Evolutionary conservation across 1,284 basidiomycete species (phyloP).

Genomic region (Megacollybia platyphylla): DNA sequence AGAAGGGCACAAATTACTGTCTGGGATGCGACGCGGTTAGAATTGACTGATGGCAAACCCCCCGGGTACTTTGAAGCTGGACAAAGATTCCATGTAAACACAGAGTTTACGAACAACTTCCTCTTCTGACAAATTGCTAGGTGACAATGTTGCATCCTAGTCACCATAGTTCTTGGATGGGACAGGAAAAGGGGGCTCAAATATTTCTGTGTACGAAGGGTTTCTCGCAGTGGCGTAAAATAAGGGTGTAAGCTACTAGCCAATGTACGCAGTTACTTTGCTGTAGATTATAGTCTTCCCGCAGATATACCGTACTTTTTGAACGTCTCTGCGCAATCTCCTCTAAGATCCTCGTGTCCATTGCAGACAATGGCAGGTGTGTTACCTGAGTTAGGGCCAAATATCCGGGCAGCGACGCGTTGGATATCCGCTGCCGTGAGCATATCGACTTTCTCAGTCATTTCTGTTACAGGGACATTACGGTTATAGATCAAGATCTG

Average conservation of each 20-base stretch:
- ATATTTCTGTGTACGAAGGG: constrained; percentile 53
- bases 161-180: constrained; percentile 52
- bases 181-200: constrained; percentile 35
- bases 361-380: constrained; percentile 62
- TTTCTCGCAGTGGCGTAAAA: constrained; percentile 44
- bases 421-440: constrained; percentile 64
- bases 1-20: constrained; percentile 69
- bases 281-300: not conserved
- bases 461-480: constrained; percentile 82
- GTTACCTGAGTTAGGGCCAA: constrained; percentile 46
- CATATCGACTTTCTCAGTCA: constrained; percentile 83
- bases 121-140: constrained; percentile 15
- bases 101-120: not conserved
- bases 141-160: constrained; percentile 54
- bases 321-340: constrained; percentile 43
- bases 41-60: constrained; percentile 33
- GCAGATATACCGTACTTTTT: constrained; percentile 53
- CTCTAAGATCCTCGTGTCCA: constrained; percentile 58
- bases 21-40: constrained; percentile 64
- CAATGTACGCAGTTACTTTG: not conserved
- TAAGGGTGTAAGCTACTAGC: constrained; percentile 12
- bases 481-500: constrained; percentile 87
- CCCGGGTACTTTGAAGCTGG: constrained; percentile 50
- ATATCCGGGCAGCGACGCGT: constrained; percentile 65
- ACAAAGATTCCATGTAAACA: constrained; percentile 56